These are phyloP conservation scores for Pisolithus orientalis DNA, from an alignment of 768 basidiomycete species.

Conservation along the genomic window DNA sequence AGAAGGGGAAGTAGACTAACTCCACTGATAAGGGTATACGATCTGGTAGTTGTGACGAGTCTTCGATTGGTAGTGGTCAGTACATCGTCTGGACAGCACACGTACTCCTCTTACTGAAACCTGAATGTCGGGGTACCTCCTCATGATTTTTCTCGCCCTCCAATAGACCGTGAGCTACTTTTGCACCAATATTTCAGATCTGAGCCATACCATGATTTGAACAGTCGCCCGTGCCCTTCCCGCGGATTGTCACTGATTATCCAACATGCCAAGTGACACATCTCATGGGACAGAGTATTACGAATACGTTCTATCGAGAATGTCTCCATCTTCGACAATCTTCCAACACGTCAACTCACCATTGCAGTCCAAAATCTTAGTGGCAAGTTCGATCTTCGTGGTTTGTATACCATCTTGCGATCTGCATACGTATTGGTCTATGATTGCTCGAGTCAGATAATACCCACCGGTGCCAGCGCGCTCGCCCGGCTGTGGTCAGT, in stretches of 20 bases:
- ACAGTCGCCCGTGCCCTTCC: constrained; percentile 68
- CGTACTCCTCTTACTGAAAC: constrained; percentile 50
- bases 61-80: constrained; percentile 29
- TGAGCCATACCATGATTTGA: constrained; percentile 51
- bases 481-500: constrained; percentile 63
- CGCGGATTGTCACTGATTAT: constrained; percentile 63
- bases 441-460: not conserved
- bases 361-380: constrained; percentile 73
- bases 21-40: constrained; percentile 65
- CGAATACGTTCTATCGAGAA: constrained; percentile 59
- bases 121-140: constrained; percentile 58
- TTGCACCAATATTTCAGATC: not conserved
- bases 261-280: constrained; percentile 91
- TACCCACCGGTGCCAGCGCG: constrained; percentile 53
- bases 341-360: constrained; percentile 36
- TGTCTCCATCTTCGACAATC: not conserved
- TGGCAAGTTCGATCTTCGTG: constrained; percentile 70
- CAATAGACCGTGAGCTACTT: not conserved
- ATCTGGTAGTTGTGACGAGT: constrained; percentile 74
- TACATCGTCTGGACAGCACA: constrained; percentile 1
- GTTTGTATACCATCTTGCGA: constrained; percentile 52
- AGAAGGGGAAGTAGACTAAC: constrained; percentile 35
- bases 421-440: constrained; percentile 24
- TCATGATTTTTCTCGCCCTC: constrained; percentile 66
- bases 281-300: constrained; percentile 83